Evolutionary conservation across 2,329 filamentous ascomycete genomes (phyloP).

Genomic region (Annulohypoxylon truncatum): DNA sequence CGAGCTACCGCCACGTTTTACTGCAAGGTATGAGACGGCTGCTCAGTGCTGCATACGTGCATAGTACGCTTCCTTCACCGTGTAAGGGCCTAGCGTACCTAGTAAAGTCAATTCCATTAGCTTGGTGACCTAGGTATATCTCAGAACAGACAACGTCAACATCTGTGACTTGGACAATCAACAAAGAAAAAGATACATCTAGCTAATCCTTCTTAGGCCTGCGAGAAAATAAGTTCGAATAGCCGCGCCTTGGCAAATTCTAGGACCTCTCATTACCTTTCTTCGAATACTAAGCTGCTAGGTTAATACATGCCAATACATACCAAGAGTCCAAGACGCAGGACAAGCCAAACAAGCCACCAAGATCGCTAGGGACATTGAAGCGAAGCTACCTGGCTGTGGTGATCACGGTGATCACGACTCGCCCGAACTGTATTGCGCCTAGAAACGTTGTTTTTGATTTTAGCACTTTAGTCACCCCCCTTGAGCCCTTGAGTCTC

Average conservation of each 20-base stretch:
- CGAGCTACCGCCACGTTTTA: constrained; percentile 38
- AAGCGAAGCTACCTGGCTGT: constrained; percentile 9
- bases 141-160: constrained; percentile 29
- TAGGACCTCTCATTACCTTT: neutral
- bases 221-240: constrained; percentile 5
- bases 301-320: neutral
- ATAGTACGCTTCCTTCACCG: constrained; percentile 11
- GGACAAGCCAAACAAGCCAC: constrained; percentile 20
- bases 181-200: constrained; percentile 13
- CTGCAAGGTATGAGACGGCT: constrained; percentile 20
- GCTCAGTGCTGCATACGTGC: no score
- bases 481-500: constrained; percentile 2
- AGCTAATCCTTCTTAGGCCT: constrained; percentile 1
- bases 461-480: constrained; percentile 17
- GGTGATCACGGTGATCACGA: constrained; percentile 19
- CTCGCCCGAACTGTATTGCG: constrained; percentile 22
- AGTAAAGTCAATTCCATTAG: constrained; percentile 2
- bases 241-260: constrained; percentile 12
- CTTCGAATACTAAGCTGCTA: constrained; percentile 7
- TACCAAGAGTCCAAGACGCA: constrained; percentile 26
- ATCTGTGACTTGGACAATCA: neutral
- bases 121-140: constrained; percentile 4
- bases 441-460: constrained; percentile 17
- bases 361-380: constrained; percentile 20
- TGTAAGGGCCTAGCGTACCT: constrained; percentile 15